Base-by-base conservation (phyloP, 352 stramenopile genomes). In the Blastocystis sp. region DNA sequence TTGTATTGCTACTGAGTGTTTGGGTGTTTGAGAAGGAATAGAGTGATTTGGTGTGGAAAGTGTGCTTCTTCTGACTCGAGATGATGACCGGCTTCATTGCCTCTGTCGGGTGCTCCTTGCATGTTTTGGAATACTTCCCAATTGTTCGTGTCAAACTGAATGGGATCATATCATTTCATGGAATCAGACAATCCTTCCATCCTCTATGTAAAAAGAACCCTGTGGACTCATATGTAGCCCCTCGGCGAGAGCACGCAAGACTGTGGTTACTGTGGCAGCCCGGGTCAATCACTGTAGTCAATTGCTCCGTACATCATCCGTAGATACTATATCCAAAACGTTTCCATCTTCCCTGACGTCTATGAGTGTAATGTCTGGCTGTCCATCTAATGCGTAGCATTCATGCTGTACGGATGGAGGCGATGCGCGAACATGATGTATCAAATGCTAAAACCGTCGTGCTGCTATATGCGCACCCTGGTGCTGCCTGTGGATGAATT, bases 261-360 rank as follows among this genome's bases (percentile, higher is more conserved):
- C 40, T 81, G 71, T 65, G 71, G 71, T 48, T 81, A 66, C 1
- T 81, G 70, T 10, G 17, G 66, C 11, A 81, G 66, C 3, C 48
- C 40, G 40, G 28, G 7, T 10, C 34, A 11, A 38, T 3, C 3
- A 66, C 3, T 66, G 71, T 81, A 64, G 48, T 0, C 59, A 38
- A 24, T 52, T 45, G 4, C 3, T 63, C 24, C n/a, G 11, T 63
- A 10, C 2, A 19, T 43, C 10, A 24, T 14, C 6, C 19, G 3
- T 65, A 81, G 48, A 65, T 64, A 66, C 7, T 52, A 81, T 77
- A 42, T 81, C 6, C 42, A 81, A 48, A 48, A 48, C 48, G 64
- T 48, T n/a, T 43, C 17, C n/a, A 43, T 71, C 7, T 19, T 7
- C 4, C 48, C 24, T 14, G 34, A 24, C 17, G 4, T 21, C 19